Conservation (phyloP, 2,329 filamentous ascomycete genomes). For the Aspergillus luchuensis region DNA sequence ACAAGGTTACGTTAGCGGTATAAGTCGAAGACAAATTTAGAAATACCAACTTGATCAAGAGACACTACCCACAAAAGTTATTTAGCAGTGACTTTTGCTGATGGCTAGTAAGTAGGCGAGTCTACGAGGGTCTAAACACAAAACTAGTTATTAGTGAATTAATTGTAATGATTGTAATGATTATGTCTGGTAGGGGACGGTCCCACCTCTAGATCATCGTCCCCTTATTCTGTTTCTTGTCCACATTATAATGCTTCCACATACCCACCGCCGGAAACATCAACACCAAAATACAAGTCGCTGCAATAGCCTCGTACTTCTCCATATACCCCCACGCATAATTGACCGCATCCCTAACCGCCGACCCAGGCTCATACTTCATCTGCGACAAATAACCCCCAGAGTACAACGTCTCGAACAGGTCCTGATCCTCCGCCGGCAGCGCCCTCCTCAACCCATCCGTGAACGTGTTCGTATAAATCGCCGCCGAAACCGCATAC, state of each 20-base stretch:
- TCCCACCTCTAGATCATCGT: constrained; percentile 14
- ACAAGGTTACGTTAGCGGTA: no score
- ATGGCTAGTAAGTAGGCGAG: no score
- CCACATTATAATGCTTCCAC: constrained; percentile 33
- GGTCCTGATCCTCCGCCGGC: constrained; percentile 20
- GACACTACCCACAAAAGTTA: no score
- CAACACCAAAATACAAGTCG: constrained; percentile 29
- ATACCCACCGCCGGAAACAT: constrained; percentile 27
- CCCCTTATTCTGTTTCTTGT: constrained; percentile 35
- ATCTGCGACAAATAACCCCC: constrained; percentile 32
- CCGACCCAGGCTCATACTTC: constrained; percentile 29
- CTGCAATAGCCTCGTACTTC: constrained; percentile 31
- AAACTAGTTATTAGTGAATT: no score
- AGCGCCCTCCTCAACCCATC: constrained; percentile 41
- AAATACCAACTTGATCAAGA: no score
- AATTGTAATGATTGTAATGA: no score
- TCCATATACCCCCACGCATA: constrained; percentile 35
- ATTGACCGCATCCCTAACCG: constrained; percentile 32
- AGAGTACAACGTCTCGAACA: constrained; percentile 25
- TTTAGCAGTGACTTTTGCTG: no score
- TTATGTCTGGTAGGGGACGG: no score
- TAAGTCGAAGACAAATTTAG: no score
- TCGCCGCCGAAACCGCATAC: constrained; percentile 37
- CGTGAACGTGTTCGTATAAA: constrained; percentile 63
- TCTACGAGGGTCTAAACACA: no score